Evolutionary conservation across 768 basidiomycete species (phyloP).

Genomic region (Crepidotus variabilis): DNA sequence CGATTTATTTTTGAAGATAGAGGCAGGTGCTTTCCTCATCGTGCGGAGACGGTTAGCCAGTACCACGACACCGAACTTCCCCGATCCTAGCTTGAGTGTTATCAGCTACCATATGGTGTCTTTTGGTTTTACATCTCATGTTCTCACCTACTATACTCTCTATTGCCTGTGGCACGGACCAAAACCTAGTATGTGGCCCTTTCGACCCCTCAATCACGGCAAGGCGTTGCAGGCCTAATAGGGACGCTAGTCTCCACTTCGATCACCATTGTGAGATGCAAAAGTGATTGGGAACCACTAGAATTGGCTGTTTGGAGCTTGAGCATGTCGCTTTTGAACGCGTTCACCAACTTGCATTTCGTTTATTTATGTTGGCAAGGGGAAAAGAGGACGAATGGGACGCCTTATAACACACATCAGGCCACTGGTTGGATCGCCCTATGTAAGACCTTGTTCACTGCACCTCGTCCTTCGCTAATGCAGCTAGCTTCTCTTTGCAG

Average conservation of each 20-base stretch:
- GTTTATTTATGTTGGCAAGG: not conserved
- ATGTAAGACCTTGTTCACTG: not conserved
- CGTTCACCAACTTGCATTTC: not conserved
- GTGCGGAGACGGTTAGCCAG: too few species aligned
- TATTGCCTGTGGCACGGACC: too few species aligned
- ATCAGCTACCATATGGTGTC: constrained; percentile 22
- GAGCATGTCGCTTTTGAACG: not conserved
- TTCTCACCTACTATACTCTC: constrained; percentile 24
- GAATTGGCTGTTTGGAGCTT: not conserved
- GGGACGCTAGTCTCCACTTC: not conserved
- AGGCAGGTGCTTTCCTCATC: too few species aligned
- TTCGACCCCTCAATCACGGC: too few species aligned
- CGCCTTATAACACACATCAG: not conserved
- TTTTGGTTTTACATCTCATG: constrained; percentile 22
- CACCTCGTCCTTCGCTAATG: not conserved
- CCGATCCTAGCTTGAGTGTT: too few species aligned
- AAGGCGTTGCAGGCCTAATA: not conserved
- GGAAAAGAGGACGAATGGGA: not conserved
- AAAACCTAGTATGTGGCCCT: too few species aligned
- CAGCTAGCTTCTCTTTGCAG: not conserved
- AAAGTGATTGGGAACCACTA: not conserved
- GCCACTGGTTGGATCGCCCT: not conserved
- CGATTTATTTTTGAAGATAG: too few species aligned
- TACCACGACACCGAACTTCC: too few species aligned
- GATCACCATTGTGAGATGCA: not conserved